phyloP scores from a whole-genome alignment of 2,329 filamentous ascomycete genomes.

The Aspergillus terreus region DNA sequence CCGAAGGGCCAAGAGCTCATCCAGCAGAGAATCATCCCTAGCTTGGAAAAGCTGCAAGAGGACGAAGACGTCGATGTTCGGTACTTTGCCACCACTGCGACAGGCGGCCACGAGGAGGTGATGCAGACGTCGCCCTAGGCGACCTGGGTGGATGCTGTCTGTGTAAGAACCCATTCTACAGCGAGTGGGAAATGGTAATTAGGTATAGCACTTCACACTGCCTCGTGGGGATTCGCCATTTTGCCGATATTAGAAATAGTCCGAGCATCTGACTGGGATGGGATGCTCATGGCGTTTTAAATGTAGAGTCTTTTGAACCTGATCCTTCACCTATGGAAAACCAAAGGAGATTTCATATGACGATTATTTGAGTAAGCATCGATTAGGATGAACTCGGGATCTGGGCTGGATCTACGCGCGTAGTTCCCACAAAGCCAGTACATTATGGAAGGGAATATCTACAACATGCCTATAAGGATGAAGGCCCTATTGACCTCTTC shows the following conservation, averaged over 20 bases:
- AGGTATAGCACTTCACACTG: conserved; percentile 12
- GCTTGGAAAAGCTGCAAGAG: conserved; percentile 90
- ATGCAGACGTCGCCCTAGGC: conserved; percentile 52
- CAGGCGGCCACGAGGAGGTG: conserved; percentile 52
- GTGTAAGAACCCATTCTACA: conserved; percentile 11
- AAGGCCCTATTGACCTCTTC: too few relatives aligned
- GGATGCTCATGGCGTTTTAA: conserved; percentile 35
- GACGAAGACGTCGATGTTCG: conserved; percentile 97
- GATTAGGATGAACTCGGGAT: too few relatives aligned
- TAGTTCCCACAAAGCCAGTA: too few relatives aligned
- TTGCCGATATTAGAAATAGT: conserved; percentile 38
- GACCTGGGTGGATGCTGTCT: conserved; percentile 7
- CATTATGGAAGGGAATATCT: too few relatives aligned
- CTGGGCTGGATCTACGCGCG: too few relatives aligned
- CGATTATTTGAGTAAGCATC: too few relatives aligned
- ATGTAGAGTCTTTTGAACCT: conserved; percentile 33
- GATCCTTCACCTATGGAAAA: conserved; percentile 20
- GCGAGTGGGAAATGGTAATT: conserved; percentile 16
- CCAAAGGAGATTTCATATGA: conserved; percentile 3
- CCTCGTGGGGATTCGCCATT: conserved; percentile 21
- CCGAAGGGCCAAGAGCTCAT: conserved; percentile 74
- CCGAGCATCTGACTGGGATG: conserved; percentile 30
- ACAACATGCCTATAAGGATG: too few relatives aligned
- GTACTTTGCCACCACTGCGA: conserved; percentile 92
- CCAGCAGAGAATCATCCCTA: conserved; percentile 79